These are phyloP conservation scores for Candida boidinii DNA, from an alignment of 805 yeast genomes.

Conservation along the genomic window DNA sequence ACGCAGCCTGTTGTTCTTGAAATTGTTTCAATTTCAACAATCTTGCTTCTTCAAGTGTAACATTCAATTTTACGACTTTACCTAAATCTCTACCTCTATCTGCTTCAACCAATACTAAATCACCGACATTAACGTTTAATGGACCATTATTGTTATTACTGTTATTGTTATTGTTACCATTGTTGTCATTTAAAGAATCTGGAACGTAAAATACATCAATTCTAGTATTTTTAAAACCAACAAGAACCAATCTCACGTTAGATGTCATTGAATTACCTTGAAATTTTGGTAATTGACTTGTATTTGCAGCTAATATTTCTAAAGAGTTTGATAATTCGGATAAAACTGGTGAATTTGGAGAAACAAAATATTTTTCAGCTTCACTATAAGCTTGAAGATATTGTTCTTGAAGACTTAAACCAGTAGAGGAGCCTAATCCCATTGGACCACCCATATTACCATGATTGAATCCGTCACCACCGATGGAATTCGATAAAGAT, in stretches of 20 bases:
- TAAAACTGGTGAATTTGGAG: constrained; percentile 16
- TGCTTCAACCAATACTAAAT: constrained; percentile 75
- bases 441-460: background rate
- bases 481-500: constrained; percentile 3
- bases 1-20: constrained; percentile 64
- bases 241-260: constrained; percentile 40
- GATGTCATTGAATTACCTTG: constrained; percentile 7
- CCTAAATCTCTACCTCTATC: constrained; percentile 79
- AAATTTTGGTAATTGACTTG: constrained; percentile 21
- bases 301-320: constrained; percentile 9
- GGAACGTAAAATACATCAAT: constrained; percentile 69
- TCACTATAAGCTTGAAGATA: constrained; percentile 16
- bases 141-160: too few species aligned
- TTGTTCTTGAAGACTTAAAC: constrained; percentile 15
- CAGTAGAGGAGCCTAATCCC: background rate
- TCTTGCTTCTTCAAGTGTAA: constrained; percentile 60
- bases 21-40: constrained; percentile 56
- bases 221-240: constrained; percentile 74
- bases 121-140: constrained; percentile 40
- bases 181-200: constrained; percentile 14
- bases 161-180: constrained; percentile 7
- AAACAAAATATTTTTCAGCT: constrained; percentile 19
- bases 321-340: constrained; percentile 17
- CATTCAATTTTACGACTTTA: constrained; percentile 46
- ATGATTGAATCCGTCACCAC: background rate